These are phyloP conservation scores for Tetradesmus lagerheimii DNA, from an alignment of 139 green algal species.

Conservation along the genomic window DNA sequence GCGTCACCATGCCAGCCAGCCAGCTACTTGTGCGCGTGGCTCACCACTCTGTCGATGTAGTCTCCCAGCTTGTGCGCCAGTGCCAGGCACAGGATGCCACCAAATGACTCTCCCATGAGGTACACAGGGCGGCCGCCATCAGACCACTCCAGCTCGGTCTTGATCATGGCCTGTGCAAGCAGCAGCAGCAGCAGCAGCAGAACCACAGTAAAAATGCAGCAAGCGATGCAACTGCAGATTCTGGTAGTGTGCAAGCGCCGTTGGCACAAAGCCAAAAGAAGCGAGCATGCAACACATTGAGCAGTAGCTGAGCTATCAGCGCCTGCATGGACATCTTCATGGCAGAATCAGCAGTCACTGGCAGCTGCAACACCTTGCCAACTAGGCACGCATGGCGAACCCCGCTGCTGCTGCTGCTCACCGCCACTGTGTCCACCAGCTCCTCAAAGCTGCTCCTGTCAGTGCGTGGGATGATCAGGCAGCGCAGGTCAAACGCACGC, in stretches of 20 bases:
- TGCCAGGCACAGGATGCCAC: conserved; percentile 82
- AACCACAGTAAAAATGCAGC: no score
- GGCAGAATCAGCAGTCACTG: no score
- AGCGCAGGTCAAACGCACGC: conserved; percentile 80
- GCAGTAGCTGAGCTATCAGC: no score
- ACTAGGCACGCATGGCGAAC: no score
- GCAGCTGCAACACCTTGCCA: no score
- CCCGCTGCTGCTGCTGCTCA: conserved; percentile 36
- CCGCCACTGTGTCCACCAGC: conserved; percentile 67
- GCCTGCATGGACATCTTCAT: no score
- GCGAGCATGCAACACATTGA: no score
- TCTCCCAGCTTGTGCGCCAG: conserved; percentile 62
- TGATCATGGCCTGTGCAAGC: conserved; percentile 34
- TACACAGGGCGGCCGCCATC: conserved; percentile 82
- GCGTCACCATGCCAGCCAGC: no score
- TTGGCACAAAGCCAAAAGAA: no score
- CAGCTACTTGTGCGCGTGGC: neutral
- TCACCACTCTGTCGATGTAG: conserved; percentile 43
- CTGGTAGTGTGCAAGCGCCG: no score
- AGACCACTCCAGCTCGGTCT: conserved; percentile 44
- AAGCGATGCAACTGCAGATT: no score
- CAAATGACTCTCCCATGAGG: conserved; percentile 92
- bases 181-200: neutral
- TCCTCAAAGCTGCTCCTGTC: conserved; percentile 81
- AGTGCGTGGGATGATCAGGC: conserved; percentile 67